Conservation (phyloP, 1,284 basidiomycete species). For the Puccinia coronata region DNA sequence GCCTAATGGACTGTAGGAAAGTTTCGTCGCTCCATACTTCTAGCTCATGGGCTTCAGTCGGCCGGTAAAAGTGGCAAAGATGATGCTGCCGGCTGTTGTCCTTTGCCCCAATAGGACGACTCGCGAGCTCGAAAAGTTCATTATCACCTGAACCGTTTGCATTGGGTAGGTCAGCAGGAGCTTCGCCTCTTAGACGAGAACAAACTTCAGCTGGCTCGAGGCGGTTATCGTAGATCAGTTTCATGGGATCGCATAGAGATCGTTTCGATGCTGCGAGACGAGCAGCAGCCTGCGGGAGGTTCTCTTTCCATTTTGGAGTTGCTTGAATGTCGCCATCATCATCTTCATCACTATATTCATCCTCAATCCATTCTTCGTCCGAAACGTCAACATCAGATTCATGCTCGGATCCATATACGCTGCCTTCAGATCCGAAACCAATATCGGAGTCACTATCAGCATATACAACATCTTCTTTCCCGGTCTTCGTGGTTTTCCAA, state of each 20-base stretch:
- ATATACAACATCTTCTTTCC: constrained; percentile 54
- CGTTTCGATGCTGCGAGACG: constrained; percentile 55
- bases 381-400: constrained; percentile 21
- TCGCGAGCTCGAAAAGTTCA: constrained; percentile 54
- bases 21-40: constrained; percentile 80
- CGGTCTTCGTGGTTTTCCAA: constrained; percentile 38
- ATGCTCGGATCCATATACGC: constrained; percentile 21
- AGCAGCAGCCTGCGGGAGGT: constrained; percentile 68
- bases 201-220: constrained; percentile 72
- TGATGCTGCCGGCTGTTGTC: constrained; percentile 60
- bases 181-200: constrained; percentile 60
- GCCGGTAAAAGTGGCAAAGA: constrained; percentile 72
- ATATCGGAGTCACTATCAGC: constrained; percentile 59
- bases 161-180: background rate
- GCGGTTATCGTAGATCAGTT: constrained; percentile 76
- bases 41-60: constrained; percentile 63
- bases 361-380: constrained; percentile 28
- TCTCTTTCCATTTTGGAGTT: constrained; percentile 75
- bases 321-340: constrained; percentile 53
- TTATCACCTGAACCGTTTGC: constrained; percentile 52
- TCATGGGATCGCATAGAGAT: constrained; percentile 73
- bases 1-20: constrained; percentile 79
- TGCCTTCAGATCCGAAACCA: constrained; percentile 51
- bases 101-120: constrained; percentile 41
- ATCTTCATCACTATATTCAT: constrained; percentile 56